These are phyloP conservation scores for Candida glucosophila DNA, from an alignment of 1,139 yeast genomes.

Conservation along the genomic window DNA sequence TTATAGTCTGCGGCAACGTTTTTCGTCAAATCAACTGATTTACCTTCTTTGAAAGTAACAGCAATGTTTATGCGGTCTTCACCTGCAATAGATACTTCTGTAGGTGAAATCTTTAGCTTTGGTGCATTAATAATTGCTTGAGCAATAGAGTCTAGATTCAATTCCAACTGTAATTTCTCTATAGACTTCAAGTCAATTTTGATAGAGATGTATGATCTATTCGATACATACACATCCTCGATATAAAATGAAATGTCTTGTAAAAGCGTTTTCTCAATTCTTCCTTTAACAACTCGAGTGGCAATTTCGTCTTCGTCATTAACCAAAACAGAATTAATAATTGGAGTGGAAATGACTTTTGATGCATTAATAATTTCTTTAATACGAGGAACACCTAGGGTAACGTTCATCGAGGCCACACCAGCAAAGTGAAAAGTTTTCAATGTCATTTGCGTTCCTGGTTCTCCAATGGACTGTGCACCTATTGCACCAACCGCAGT, in stretches of 20 bases:
- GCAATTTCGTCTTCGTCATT: conserved; percentile 95
- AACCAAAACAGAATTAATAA: conserved; percentile 87
- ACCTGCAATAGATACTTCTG: conserved; percentile 66
- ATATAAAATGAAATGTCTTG: conserved; percentile 82
- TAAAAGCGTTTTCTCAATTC: conserved; percentile 86
- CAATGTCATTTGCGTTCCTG: conserved; percentile 98
- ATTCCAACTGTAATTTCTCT: conserved; percentile 82
- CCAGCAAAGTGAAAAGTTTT: conserved; percentile 99
- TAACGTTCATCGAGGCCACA: conserved; percentile 98
- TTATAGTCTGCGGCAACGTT: conserved; percentile 21
- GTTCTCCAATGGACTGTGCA: conserved; percentile 98
- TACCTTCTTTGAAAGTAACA: conserved; percentile 50
- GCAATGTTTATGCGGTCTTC: conserved; percentile 67
- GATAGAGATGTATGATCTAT: conserved; percentile 70
- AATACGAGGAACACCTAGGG: conserved; percentile 98
- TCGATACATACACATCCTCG: conserved; percentile 87
- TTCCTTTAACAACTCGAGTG: conserved; percentile 96
- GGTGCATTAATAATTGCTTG: conserved; percentile 78
- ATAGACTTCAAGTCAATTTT: conserved; percentile 79
- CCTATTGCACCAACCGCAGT: conserved; percentile 99
- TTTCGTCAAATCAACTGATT: conserved; percentile 24
- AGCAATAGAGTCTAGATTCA: conserved; percentile 80
- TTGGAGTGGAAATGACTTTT: conserved; percentile 91
- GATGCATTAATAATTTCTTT: conserved; percentile 98
- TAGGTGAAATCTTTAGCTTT: conserved; percentile 70